Evolutionary conservation across 2,329 filamentous ascomycete species (phyloP).

Genomic region (Fusarium tricinctum): DNA sequence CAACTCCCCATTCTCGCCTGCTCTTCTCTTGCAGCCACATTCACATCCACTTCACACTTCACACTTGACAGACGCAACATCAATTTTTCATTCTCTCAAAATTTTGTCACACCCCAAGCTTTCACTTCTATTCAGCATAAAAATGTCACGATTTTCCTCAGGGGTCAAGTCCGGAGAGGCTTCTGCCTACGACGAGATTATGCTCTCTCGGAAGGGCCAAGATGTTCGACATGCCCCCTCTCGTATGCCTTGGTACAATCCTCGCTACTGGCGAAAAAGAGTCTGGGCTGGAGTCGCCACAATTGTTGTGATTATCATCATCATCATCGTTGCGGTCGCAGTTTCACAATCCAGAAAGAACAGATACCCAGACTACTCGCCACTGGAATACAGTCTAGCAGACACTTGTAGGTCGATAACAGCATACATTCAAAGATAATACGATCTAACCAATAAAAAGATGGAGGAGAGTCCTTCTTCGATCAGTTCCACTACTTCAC

Average conservation of each 20-base stretch:
- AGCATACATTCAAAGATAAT: background rate
- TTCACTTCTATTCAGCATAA: background rate
- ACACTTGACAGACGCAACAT: background rate
- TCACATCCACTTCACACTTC: background rate
- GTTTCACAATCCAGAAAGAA: constrained; percentile 54
- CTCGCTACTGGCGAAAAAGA: constrained; percentile 66
- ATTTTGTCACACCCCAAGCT: background rate
- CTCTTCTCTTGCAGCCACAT: constrained; percentile 4
- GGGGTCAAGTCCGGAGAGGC: constrained; percentile 44
- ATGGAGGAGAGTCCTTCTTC: constrained; percentile 65
- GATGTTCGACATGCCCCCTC: constrained; percentile 44
- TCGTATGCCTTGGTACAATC: constrained; percentile 60
- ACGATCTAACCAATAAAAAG: constrained; percentile 50
- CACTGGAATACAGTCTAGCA: constrained; percentile 61
- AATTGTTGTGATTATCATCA: constrained; percentile 62
- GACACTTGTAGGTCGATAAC: constrained; percentile 62
- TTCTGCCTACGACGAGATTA: constrained; percentile 51
- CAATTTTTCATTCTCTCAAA: background rate
- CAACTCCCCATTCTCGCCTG: constrained; percentile 16
- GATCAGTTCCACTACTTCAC: constrained; percentile 68
- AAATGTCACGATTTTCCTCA: constrained; percentile 32
- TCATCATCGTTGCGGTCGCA: constrained; percentile 62
- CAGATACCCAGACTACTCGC: constrained; percentile 64
- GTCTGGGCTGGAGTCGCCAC: constrained; percentile 61
- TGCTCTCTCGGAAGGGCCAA: constrained; percentile 39